Percentiles rank a stretch among this genome's conserved stretches.
phyloP scores from a whole-genome alignment of 2,329 filamentous ascomycete genomes.

The Verticillium klebahnii region DNA sequence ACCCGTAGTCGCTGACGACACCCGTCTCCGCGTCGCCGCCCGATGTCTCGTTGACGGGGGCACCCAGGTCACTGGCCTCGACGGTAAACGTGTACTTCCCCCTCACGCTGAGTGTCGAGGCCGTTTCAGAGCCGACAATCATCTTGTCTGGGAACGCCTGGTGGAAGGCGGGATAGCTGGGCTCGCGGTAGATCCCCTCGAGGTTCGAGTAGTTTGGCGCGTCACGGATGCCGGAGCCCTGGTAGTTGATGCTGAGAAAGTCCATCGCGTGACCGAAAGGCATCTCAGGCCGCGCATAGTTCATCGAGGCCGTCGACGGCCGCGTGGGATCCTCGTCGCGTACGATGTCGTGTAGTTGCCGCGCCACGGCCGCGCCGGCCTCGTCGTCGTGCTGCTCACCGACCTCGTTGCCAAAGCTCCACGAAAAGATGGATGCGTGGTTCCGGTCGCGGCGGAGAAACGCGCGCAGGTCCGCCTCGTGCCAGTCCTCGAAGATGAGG shows the following conservation, averaged over 20 bases:
- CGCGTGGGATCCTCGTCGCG: slow-evolving; percentile 43
- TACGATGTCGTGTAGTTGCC: slow-evolving; percentile 34
- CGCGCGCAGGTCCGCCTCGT: slow-evolving; percentile 45
- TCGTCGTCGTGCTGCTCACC: slow-evolving; percentile 35
- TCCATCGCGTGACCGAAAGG: slow-evolving; percentile 37
- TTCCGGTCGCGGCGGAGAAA: slow-evolving; percentile 51
- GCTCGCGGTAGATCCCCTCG: slow-evolving; percentile 21
- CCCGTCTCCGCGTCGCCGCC: slow-evolving; percentile 30
- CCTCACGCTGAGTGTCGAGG: slow-evolving; percentile 42
- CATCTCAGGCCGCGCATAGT: slow-evolving; percentile 34
- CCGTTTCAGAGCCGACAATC: slow-evolving; percentile 35
- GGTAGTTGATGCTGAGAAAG: slow-evolving; percentile 50
- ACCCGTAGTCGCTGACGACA: slow-evolving; percentile 45
- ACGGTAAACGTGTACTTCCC: slow-evolving; percentile 51
- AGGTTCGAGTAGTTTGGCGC: slow-evolving; percentile 20
- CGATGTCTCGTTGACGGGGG: slow-evolving; percentile 28
- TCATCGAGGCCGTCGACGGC: slow-evolving; percentile 39
- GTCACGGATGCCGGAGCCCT: slow-evolving; percentile 43
- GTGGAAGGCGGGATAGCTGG: slow-evolving; percentile 38
- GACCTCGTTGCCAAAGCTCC: slow-evolving; percentile 53
- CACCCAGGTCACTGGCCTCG: slow-evolving; percentile 25
- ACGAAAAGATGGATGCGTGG: slow-evolving; percentile 46
- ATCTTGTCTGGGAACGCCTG: slow-evolving; percentile 40
- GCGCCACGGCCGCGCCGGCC: slow-evolving; percentile 24
- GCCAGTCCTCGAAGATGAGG: slow-evolving; percentile 47